Evolutionary conservation across 176 grass and related monocot species (phyloP), one percentile per base, ranked within the genome.

Genomic region (Hyparrhenia diplandra): DNA sequence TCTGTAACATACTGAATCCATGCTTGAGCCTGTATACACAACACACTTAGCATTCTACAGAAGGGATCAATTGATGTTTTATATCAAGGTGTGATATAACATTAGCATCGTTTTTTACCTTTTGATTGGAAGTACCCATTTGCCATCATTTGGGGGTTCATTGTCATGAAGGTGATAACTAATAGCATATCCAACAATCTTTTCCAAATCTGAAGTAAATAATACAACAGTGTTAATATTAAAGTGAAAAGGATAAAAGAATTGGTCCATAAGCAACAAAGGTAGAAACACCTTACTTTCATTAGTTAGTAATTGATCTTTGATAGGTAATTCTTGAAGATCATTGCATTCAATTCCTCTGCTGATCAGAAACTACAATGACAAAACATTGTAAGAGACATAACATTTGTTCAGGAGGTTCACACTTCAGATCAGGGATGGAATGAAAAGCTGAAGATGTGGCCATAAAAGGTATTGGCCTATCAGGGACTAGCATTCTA

Each of bases 271-370:
- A 34, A 77, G 66, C 28, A 29, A n/a, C n/a, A 65, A 23, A 13
- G 21, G 10, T 81, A 84, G 35, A 13, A 85, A 46, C 20, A 75
- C 78, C 89, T 94, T 75, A 94, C 94, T 80, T 45, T 90, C 76
- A 55, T 80, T 83, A 75, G 89, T 92, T 31, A 97, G 84, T 68
- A 88, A 55, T 84, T 79, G 89, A 70, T 92, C 91, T 65, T 79
- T 90, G 51, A 97, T 92, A 27, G 66, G 65, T 84, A 97, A 59
- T 79, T 87, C 55, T 60, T 97, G 82, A 86, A 94, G 82, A 78
- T 94, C 73, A 76, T 86, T 76, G 81, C 94, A 94, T 45, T 90
- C 85, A 43, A 94, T 64, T 77, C 47, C 63, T 73, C 64, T 60
- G 40, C 77, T 37, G 78, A 76, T 84, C 41, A 97, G 79, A 83